Evolutionary conservation across 1,139 yeast species (phyloP), one percentile per base, ranked within the genome.

Genomic region (Debaryomyces subglobosus): DNA sequence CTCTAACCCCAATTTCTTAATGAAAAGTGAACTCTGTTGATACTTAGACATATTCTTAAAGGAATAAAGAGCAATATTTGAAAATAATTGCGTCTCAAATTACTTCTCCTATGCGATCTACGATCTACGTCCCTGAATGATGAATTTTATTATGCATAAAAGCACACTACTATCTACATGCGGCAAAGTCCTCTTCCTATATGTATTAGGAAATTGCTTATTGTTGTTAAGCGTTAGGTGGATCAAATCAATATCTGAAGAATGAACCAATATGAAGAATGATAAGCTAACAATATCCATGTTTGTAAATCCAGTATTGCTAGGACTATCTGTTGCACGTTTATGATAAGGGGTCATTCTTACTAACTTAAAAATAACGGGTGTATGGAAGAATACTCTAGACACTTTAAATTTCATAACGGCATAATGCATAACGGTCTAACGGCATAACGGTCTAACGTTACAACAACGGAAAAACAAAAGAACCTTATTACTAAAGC

Each of bases 1-100:
- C 16, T 40, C 36, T 37, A 40, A 30, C 15, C 43, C 43, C 10
- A 30, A 29, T 30, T 12, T 40, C 36, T 40, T 29, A 4, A 40
- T 8, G n/a, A 40, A 40, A 13, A 8, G 21, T 30, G 20, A 10
- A 30, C 43, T 18, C 9, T 30, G 43, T 7, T 40, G 43, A 32
- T 40, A 40, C 29, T 40, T 40, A 4, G 43, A 29, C 43, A 40
- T 39, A 25, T 18, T 13, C 10, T 7, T 7, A 5, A 18, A 7
- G 12, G 13, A 3, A 23, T 23, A 23, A 13, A 37, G 39, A 37
- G 23, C 12, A 37, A n/a, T n/a, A 23, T 36, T 20, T 9, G 4
- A 4, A 13, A 13, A 18, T 13, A 16, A 16, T 16, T 27, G 12
- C 7, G 30, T 27, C 30, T 5, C 30, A 27, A 27, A 27, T 27